phyloP scores from a whole-genome alignment of 139 green algal genomes.

The Gonium pectorale region DNA sequence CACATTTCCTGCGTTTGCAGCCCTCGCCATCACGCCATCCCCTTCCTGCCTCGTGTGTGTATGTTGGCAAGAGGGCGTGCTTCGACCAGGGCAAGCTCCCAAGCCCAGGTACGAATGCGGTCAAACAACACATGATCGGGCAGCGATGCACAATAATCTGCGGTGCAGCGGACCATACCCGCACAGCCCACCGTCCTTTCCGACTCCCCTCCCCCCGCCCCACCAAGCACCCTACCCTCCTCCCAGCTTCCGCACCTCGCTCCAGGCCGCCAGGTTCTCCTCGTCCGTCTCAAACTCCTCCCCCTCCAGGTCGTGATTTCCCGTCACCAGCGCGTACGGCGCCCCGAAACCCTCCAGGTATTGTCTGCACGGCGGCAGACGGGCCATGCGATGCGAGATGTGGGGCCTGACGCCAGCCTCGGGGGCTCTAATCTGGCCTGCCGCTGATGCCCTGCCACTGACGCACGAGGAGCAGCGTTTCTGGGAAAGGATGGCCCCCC shows the following conservation, averaged over 20 bases:
- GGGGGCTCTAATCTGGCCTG: no score
- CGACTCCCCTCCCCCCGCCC: not conserved
- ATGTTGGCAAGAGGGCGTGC: no score
- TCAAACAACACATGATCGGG: no score
- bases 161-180: not conserved
- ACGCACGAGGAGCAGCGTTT: not conserved
- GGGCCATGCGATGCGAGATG: not conserved
- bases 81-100: no score
- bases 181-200: not conserved
- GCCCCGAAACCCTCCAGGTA: slow-evolving; percentile 68
- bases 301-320: slow-evolving; percentile 82
- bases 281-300: slow-evolving; percentile 83
- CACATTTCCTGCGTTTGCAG: no score
- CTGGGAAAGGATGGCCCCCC: not conserved
- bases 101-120: not conserved
- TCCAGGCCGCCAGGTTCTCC: slow-evolving; percentile 82
- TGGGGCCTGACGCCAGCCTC: not conserved
- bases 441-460: not conserved
- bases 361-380: not conserved
- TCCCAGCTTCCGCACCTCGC: slow-evolving; percentile 15
- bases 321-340: slow-evolving; percentile 66
- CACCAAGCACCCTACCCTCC: not conserved
- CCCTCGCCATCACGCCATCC: no score
- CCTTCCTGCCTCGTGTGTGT: no score
- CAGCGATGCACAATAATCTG: no score